Evolutionary conservation across 352 stramenopile species (phyloP), one percentile per base, ranked within the genome.

Genomic region (Globisporangium recalcitrans): DNA sequence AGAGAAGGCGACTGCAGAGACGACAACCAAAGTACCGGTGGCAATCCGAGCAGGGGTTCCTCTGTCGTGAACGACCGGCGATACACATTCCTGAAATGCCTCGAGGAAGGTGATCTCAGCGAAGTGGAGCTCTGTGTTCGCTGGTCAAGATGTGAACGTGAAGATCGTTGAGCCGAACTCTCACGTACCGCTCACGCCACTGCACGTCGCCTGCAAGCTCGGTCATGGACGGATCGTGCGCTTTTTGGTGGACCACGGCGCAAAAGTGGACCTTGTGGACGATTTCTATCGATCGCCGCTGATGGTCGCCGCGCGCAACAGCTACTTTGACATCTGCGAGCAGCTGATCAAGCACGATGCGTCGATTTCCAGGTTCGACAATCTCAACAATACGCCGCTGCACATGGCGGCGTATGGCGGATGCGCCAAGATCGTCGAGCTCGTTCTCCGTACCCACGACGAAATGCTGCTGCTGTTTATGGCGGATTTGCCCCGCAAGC

Each of bases 361-460:
- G 19, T 74, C 74, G 19, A 75, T 90, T 16, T 77, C 86, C 31
- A 63, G 64, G 6, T 26, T 72, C 14, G 82, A 92, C 56, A 81
- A 82, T 21, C 57, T 90, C n/a, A 77, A 78, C 52, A 90, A 91
- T 57, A 87, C 81, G 11, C 63, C 75, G 8, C 52, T 93, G 47
- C 83, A 93, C 47, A 80, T 84, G 60, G 81, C 79, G n/a, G 83
- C 83, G 1, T 77, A 77, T 34, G 79, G 75, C 14, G 83, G 83
- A 2, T 80, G 64, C 40, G 71, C 68, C 1, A 65, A 66, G 10
- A 74, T 79, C 32, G 67, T 68, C 2, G 64, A 75, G 9, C 55
- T 82, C 21, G n/a, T 91, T 4, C 64, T 91, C 9, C 62, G 70
- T 4, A 59, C 69, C 0, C 77, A 86, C 36, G 71, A 91, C 60